phyloP scores from a whole-genome alignment of 306 rosid genomes.

The cucumber (Cucumis sativus) region Cucumber_9930_V3 NC_026661.2:17024501-17025000 shows the following conservation, averaged over 20 bases:
- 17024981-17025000: no score
- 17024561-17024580: neutral
- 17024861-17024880: no score
- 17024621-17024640: neutral
- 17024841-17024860: no score
- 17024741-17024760: neutral
- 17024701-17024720: neutral
- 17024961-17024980: no score
- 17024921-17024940: no score
- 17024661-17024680: neutral
- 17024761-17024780: no score
- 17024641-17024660: neutral
- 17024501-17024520: neutral
- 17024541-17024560: neutral
- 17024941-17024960: no score
- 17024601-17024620: neutral
- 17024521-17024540: neutral
- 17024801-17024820: no score
- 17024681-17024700: neutral
- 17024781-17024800: no score
- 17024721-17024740: neutral
- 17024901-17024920: no score
- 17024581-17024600: neutral
- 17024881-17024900: no score
- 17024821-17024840: no score